phyloP scores from a whole-genome alignment of 768 basidiomycete species.

The Solioccasus polychromus region DNA sequence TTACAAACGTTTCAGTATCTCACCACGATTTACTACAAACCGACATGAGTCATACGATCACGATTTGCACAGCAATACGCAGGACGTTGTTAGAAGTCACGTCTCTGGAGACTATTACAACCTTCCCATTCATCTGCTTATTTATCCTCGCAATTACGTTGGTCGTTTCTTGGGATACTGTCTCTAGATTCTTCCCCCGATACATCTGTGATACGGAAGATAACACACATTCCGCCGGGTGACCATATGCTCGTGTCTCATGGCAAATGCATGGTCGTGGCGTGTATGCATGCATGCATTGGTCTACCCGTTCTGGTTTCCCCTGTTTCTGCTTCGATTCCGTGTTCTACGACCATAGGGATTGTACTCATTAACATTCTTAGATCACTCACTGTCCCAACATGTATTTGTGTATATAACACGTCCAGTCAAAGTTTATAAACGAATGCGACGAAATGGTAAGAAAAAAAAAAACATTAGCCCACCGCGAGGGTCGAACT shows the following conservation, averaged over 20 bases:
- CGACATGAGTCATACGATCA: slow-evolving; percentile 39
- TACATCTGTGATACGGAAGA: slow-evolving; percentile 21
- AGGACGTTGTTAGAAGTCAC: slow-evolving; percentile 25
- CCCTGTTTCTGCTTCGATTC: slow-evolving; percentile 3
- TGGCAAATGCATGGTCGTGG: slow-evolving; percentile 6
- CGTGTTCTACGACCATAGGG: slow-evolving; percentile 10
- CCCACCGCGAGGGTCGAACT: slow-evolving; percentile 85
- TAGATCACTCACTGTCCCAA: slow-evolving; percentile 20
- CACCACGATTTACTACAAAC: slow-evolving; percentile 83
- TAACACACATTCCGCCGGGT: slow-evolving; percentile 10
- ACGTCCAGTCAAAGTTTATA: too few relatives aligned
- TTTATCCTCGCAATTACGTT: slow-evolving; percentile 25
- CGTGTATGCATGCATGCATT: slow-evolving; percentile 10
- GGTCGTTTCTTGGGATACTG: slow-evolving; percentile 28
- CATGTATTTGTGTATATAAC: slow-evolving; percentile 16
- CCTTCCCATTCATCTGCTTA: slow-evolving; percentile 17
- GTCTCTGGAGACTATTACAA: slow-evolving; percentile 9
- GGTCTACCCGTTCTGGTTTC: background rate
- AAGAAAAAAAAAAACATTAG: slow-evolving; percentile 39
- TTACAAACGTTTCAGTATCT: slow-evolving; percentile 56
- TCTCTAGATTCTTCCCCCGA: slow-evolving; percentile 24
- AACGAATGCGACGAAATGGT: too few relatives aligned
- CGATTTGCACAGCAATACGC: slow-evolving; percentile 18
- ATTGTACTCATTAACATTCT: slow-evolving; percentile 13
- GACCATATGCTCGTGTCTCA: slow-evolving; percentile 16